Conservation (phyloP, 192 early-diverging fungal genomes). For the Coemansia biformis region DNA sequence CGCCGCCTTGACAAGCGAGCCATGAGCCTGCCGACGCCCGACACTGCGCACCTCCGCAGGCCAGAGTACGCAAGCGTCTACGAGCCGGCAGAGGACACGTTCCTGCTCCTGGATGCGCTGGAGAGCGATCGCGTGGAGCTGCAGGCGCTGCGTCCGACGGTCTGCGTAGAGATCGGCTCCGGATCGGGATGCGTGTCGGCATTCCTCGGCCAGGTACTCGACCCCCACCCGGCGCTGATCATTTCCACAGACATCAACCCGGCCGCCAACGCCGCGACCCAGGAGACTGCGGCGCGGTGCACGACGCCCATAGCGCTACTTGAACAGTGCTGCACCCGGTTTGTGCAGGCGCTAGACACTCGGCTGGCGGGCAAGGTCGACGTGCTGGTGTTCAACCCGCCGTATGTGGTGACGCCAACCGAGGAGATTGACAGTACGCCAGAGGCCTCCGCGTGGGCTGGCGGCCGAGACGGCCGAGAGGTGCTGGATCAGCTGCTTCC, state of each 20-base stretch:
- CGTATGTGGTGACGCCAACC: conserved; percentile 83
- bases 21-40: conserved; percentile 67
- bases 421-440: conserved; percentile 58
- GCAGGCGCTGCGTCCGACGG: conserved; percentile 51
- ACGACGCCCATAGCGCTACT: conserved; percentile 35
- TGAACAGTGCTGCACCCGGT: conserved; percentile 61
- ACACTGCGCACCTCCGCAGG: conserved; percentile 63
- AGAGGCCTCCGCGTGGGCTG: conserved; percentile 89
- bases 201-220: conserved; percentile 56
- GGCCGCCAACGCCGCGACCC: conserved; percentile 62
- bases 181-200: conserved; percentile 81
- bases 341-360: conserved; percentile 54
- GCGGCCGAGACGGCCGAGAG: conserved; percentile 82
- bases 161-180: conserved; percentile 87
- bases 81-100: conserved; percentile 92
- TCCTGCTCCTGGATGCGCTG: conserved; percentile 87
- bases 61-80: conserved; percentile 70
- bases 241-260: conserved; percentile 82
- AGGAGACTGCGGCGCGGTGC: conserved; percentile 58
- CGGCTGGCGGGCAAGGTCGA: conserved; percentile 61
- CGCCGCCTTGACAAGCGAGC: no score
- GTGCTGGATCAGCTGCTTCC: conserved; percentile 80
- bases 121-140: conserved; percentile 64
- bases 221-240: conserved; percentile 18
- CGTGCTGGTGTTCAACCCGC: conserved; percentile 88